Percentiles rank a stretch among this genome's conserved stretches.
phyloP scores from a whole-genome alignment of 2,329 filamentous ascomycete species.

The Colletotrichum theobromicola region DNA sequence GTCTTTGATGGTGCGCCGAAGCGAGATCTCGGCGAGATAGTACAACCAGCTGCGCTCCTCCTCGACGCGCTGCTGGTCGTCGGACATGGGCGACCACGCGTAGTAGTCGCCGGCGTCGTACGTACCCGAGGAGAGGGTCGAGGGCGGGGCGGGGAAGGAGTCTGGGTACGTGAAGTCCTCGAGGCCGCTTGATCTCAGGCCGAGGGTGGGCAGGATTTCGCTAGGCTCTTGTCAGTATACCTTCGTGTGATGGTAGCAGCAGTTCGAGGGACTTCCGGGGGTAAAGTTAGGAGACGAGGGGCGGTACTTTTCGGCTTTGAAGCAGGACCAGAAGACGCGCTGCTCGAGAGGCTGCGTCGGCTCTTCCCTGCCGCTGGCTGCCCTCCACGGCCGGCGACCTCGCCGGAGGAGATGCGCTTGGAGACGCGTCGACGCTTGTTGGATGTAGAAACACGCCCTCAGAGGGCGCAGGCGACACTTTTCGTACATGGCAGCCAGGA shows the following conservation, averaged over 20 bases:
- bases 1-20: slow-evolving; percentile 38
- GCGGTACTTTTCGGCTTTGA: slow-evolving; percentile 25
- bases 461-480: slow-evolving; percentile 26
- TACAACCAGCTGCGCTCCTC: slow-evolving; percentile 56
- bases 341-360: slow-evolving; percentile 6
- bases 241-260: too few species aligned
- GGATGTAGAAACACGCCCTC: slow-evolving; percentile 25
- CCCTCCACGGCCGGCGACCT: background rate
- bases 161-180: slow-evolving; percentile 24
- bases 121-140: background rate
- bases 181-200: slow-evolving; percentile 15
- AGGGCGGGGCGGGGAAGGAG: slow-evolving; percentile 23
- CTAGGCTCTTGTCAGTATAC: background rate
- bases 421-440: slow-evolving; percentile 23
- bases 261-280: too few species aligned
- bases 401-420: background rate
- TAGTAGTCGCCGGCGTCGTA: background rate
- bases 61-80: slow-evolving; percentile 25
- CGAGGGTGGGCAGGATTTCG: background rate
- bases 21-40: slow-evolving; percentile 58
- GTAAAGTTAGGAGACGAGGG: too few species aligned
- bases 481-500: slow-evolving; percentile 26
- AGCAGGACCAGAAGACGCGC: slow-evolving; percentile 27
- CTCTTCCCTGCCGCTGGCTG: background rate
- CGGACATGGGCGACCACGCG: background rate